Percentiles rank a stretch among this genome's conserved stretches.
Conservation (phyloP, 139 green algal genomes). For the Desmodesmus armatus region DNA sequence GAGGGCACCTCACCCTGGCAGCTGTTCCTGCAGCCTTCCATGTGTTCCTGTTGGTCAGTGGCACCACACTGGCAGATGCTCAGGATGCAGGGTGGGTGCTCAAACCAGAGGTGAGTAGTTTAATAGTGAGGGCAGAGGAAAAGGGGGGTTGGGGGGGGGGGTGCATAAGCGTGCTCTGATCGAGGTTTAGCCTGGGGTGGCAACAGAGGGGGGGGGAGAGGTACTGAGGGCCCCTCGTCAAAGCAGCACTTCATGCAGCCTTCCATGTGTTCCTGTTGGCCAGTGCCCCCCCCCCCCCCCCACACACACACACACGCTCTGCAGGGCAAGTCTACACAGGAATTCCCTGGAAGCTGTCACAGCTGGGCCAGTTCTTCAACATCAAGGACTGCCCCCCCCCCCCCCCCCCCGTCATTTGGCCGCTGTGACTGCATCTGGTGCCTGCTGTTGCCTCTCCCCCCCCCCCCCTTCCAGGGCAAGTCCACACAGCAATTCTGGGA, state of each 20-base stretch:
- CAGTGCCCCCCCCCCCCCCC: slow-evolving; percentile 40
- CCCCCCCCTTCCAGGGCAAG: slow-evolving; percentile 12
- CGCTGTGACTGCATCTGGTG: background rate
- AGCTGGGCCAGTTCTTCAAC: no score
- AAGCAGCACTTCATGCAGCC: slow-evolving; percentile 58
- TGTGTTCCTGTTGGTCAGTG: slow-evolving; percentile 47
- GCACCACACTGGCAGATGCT: slow-evolving; percentile 61
- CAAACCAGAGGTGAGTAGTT: slow-evolving; percentile 60
- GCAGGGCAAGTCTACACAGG: no score
- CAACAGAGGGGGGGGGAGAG: no score
- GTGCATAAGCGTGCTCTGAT: no score
- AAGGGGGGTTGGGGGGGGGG: background rate
- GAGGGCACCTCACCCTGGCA: slow-evolving; percentile 65
- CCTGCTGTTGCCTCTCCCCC: background rate
- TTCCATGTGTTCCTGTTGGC: slow-evolving; percentile 66
- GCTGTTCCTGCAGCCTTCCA: slow-evolving; percentile 68
- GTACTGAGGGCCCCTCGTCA: slow-evolving; percentile 62
- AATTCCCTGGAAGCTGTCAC: no score
- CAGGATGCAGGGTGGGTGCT: slow-evolving; percentile 73
- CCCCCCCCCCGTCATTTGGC: no score
- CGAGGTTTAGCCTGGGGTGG: no score
- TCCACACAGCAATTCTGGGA: slow-evolving; percentile 72
- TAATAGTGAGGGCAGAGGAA: no score
- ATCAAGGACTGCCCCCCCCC: no score
- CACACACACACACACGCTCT: no score